These are phyloP conservation scores for Botrytis galanthina DNA, from an alignment of 2,329 filamentous ascomycete genomes.

Conservation along the genomic window DNA sequence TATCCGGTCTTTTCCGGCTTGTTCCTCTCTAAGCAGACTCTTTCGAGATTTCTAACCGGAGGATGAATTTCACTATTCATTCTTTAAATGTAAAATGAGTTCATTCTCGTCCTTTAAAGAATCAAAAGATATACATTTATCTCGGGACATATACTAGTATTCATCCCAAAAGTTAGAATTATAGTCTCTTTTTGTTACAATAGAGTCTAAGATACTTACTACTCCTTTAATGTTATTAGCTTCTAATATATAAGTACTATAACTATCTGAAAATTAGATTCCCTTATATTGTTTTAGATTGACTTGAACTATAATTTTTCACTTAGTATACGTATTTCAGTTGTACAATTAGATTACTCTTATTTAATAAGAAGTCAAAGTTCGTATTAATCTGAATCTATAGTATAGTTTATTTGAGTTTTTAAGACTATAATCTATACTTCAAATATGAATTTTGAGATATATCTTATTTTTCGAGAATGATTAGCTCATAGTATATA, in stretches of 20 bases:
- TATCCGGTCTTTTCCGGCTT: neutral
- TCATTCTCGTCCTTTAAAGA: neutral
- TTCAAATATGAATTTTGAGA: neutral
- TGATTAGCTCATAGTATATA: neutral
- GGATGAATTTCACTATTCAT: neutral
- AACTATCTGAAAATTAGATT: too few species aligned
- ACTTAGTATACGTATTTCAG: too few species aligned
- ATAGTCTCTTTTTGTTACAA: neutral
- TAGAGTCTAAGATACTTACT: neutral
- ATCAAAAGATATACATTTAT: too few species aligned
- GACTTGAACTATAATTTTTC: too few species aligned
- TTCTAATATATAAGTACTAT: too few species aligned
- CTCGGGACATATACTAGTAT: neutral
- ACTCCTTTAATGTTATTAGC: too few species aligned
- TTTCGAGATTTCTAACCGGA: neutral
- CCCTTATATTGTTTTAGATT: too few species aligned
- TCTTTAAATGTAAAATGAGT: neutral
- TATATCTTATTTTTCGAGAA: neutral
- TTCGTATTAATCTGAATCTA: neutral
- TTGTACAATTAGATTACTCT: too few species aligned
- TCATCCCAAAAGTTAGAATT: neutral
- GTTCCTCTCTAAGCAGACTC: neutral
- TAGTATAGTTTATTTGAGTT: accelerated
- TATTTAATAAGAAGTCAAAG: neutral
- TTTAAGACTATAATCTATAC: neutral